Evolutionary conservation across 2,329 filamentous ascomycete species (phyloP).

Genomic region (Stagonosporopsis cucurbitacearum): DNA sequence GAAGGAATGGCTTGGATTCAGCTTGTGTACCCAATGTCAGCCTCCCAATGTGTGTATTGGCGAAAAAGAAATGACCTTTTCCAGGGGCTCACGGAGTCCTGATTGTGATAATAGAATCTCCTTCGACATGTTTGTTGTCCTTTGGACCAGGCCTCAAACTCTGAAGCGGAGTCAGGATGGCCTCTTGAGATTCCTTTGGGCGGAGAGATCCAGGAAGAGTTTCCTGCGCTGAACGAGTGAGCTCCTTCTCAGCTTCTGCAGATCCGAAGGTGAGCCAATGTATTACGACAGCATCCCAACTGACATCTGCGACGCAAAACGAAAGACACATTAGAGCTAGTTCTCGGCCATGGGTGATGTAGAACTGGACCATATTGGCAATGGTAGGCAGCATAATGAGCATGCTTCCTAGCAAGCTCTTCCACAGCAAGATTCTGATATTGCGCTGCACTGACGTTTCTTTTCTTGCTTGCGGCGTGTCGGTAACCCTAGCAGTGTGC

Average conservation of each 20-base stretch:
- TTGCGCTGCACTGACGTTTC: constrained; percentile 15
- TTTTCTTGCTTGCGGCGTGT: neutral
- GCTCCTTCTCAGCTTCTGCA: constrained; percentile 8
- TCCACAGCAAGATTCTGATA: constrained; percentile 24
- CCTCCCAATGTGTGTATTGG: no score
- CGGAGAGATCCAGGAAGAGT: neutral
- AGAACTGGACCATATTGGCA: constrained; percentile 43
- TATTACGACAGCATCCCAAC: constrained; percentile 18
- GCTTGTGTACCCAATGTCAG: neutral
- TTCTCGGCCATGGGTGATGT: constrained; percentile 34
- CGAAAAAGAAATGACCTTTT: neutral
- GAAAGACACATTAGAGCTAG: constrained; percentile 45
- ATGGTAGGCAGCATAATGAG: constrained; percentile 45
- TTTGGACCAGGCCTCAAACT: neutral
- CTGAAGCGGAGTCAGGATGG: neutral
- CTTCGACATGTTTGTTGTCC: neutral
- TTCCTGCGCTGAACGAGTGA: constrained; percentile 1
- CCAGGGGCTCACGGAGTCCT: neutral
- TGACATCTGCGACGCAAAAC: constrained; percentile 46
- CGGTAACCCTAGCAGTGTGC: neutral
- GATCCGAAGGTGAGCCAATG: constrained; percentile 24
- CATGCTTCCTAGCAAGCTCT: constrained; percentile 34
- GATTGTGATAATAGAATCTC: neutral
- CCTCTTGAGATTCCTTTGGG: constrained; percentile 5
- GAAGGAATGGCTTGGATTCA: neutral